Base-by-base conservation (phyloP, 805 yeast species). In the Lipomyces spencermartinsiae region DNA sequence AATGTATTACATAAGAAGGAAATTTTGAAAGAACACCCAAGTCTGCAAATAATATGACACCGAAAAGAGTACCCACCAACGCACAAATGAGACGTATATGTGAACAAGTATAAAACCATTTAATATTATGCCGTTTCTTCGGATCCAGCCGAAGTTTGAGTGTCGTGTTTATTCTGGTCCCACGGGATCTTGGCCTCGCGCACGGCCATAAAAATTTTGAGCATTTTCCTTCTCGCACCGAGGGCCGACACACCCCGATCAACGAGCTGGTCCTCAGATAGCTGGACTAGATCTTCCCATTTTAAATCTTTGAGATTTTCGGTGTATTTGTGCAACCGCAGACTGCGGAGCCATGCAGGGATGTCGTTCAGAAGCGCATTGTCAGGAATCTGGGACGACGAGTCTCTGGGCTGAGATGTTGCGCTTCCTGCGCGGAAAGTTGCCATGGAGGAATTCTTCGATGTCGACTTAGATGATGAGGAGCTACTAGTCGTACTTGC, bases 261-360 rank as follows among this genome's bases (percentile, higher is more conserved):
- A 72, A 89, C 92, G 74, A 95, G 83, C 66, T 87, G 85, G 4
- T 80, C 84, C 76, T 94, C 97, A 68, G 82, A 82, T 71, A 91
- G 81, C 71, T 86, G 86, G 67, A 95, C 85, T 81, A 95, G 83
- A 58, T 89, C 91, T 70, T 84, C 82, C 98, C 99, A 95, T 33
- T 85, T 83, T 71, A 89, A 82, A 69, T 87, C 88, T 74, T 89
- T 86, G 71, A 95, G 83, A 67, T 90, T 90, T 46, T 88, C 93
- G 0, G 98, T 93, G 80, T 95, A 95, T 79, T 95, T 95, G 83
- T 95, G 99, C 75, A 95, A 83, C 71, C 99, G 83, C 69, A 94
- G 82, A 12, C 93, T 84, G 78, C 96, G 89, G 78, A 95, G 83
- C 99, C 99, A 95, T 9, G 90, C 89, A 1, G 98, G 97, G 60